phyloP scores from a whole-genome alignment of 176 grass and related monocot species.

The Poa pratensis region DNA sequence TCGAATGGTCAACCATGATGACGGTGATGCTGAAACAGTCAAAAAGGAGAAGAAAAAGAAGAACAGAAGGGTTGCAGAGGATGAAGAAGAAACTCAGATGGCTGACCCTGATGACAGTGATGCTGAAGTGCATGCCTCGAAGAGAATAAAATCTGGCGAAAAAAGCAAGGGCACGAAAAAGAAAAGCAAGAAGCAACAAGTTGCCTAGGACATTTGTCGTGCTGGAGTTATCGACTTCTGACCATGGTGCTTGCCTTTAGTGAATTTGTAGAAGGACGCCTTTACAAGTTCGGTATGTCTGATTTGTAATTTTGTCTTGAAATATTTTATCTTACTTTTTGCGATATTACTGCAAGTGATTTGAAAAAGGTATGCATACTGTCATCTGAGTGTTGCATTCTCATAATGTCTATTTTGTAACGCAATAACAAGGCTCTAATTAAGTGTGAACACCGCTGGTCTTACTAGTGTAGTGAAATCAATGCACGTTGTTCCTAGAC shows the following conservation, averaged over 20 bases:
- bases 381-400: not conserved
- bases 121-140: constrained; percentile 45
- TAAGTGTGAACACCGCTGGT: not conserved
- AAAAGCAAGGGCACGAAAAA: constrained; percentile 49
- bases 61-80: constrained; percentile 46
- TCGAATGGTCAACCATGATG: constrained; percentile 29
- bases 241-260: not conserved
- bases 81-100: constrained; percentile 42
- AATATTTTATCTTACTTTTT: not conserved
- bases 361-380: not conserved
- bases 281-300: not conserved
- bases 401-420: not conserved
- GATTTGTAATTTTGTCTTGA: not conserved
- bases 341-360: not conserved
- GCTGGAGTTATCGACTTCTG: constrained; percentile 18
- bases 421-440: not conserved
- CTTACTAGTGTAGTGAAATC: not conserved
- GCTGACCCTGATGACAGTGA: constrained; percentile 38
- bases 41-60: constrained; percentile 33
- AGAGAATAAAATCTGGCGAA: constrained; percentile 66
- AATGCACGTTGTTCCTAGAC: not conserved
- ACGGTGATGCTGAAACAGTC: constrained; percentile 39
- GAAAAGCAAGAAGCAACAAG: constrained; percentile 66
- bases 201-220: constrained; percentile 26
- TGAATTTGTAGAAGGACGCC: constrained; percentile 33